phyloP scores from a whole-genome alignment of 345 rosid species.

The Lepidium africanum region DNA sequence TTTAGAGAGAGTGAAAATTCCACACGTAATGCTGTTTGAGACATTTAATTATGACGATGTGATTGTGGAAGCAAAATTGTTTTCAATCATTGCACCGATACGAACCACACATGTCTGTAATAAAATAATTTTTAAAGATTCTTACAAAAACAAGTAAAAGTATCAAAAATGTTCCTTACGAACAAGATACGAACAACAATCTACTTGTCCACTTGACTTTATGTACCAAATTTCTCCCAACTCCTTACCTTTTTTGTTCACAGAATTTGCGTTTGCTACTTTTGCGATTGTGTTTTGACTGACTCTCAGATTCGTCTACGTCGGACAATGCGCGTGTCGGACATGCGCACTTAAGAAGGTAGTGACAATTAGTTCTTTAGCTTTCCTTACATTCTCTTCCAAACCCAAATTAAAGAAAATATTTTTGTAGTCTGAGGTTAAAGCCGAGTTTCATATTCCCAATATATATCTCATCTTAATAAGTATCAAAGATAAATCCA shows the following conservation, averaged over 20 bases:
- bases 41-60: constrained; percentile 12
- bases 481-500: neutral
- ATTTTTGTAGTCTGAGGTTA: neutral
- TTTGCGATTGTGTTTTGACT: constrained; percentile 10
- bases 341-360: constrained; percentile 27
- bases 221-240: neutral
- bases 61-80: constrained; percentile 1
- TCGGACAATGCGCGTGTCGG: constrained; percentile 25
- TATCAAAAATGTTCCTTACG: constrained; percentile 4
- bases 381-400: neutral
- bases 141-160: constrained; percentile 6
- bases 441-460: constrained; percentile 3
- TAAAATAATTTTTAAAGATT: constrained; percentile 3
- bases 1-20: neutral
- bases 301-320: neutral
- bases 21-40: constrained; percentile 12
- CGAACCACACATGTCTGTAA: neutral
- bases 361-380: neutral
- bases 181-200: constrained; percentile 27
- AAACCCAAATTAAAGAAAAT: neutral
- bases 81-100: constrained; percentile 5
- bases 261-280: constrained; percentile 10
- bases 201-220: constrained; percentile 24
- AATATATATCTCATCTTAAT: neutral
- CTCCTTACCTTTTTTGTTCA: constrained; percentile 9